These are phyloP conservation scores for Lactuca saligna DNA, from an alignment of 129 eudicot genomes.

Conservation along the genomic window DNA sequence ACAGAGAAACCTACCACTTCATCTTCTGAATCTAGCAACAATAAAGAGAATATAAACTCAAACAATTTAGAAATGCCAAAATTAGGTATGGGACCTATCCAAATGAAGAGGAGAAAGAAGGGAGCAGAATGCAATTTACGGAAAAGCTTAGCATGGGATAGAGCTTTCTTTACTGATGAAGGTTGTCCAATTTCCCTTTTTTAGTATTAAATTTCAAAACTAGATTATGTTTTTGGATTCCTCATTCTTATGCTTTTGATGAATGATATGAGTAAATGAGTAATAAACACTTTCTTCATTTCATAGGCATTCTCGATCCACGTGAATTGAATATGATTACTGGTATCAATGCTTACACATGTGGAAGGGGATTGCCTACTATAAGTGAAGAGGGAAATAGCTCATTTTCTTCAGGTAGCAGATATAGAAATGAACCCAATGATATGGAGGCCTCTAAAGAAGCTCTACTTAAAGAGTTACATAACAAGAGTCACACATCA, in stretches of 20 bases:
- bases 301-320: slow-evolving; percentile 80
- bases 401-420: slow-evolving; percentile 32
- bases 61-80: slow-evolving; percentile 54
- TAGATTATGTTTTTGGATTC: neutral
- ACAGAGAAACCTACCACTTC: slow-evolving; percentile 35
- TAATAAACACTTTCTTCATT: slow-evolving; percentile 11
- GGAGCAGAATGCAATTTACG: slow-evolving; percentile 72
- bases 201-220: neutral
- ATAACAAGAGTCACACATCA: slow-evolving; percentile 17
- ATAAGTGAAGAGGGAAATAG: slow-evolving; percentile 56
- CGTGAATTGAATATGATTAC: slow-evolving; percentile 66
- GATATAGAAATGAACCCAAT: slow-evolving; percentile 18
- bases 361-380: slow-evolving; percentile 44
- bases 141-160: slow-evolving; percentile 98
- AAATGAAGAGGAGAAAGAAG: slow-evolving; percentile 71
- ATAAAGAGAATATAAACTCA: slow-evolving; percentile 64
- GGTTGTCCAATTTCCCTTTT: slow-evolving; percentile 43
- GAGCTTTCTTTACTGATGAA: slow-evolving; percentile 95
- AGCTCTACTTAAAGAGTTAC: slow-evolving; percentile 28
- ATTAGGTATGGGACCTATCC: slow-evolving; percentile 66
- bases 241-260: neutral
- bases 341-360: slow-evolving; percentile 41
- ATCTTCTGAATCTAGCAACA: slow-evolving; percentile 41
- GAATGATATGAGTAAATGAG: slow-evolving; percentile 17
- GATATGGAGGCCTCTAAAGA: slow-evolving; percentile 34